A percentile compares a stretch with the other conserved stretches of the same genome.
These are phyloP conservation scores for Allium fistulosum DNA, from an alignment of 106 monocot genomes.

Conservation along the genomic window DNA sequence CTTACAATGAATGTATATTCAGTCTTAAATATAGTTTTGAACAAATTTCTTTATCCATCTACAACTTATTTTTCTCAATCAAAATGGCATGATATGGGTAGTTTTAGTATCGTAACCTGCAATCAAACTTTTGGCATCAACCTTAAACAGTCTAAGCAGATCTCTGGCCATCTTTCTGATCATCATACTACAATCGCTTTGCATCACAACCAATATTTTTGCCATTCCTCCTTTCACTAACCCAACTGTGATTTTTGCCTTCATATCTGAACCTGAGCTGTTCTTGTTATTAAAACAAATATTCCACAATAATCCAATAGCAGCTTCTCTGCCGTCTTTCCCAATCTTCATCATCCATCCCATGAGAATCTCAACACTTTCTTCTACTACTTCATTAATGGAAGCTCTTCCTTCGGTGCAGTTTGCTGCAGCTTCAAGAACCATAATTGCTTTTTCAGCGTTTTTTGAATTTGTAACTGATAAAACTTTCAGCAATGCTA, in stretches of 20 bases:
- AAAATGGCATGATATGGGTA: constrained; percentile 63
- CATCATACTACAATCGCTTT: constrained; percentile 54
- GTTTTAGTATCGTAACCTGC: constrained; percentile 39
- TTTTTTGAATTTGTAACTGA: background rate
- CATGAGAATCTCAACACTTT: constrained; percentile 3
- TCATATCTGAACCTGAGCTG: background rate
- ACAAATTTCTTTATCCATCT: constrained; percentile 4
- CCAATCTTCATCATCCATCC: constrained; percentile 23
- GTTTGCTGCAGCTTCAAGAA: constrained; percentile 41
- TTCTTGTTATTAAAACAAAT: constrained; percentile 25
- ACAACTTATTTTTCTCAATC: background rate
- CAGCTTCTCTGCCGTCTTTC: constrained; percentile 29
- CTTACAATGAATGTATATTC: background rate
- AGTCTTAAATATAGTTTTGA: background rate
- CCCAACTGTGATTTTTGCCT: background rate
- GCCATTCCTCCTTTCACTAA: constrained; percentile 10
- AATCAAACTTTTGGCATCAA: constrained; percentile 23
- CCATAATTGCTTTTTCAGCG: constrained; percentile 29
- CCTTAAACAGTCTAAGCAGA: constrained; percentile 36
- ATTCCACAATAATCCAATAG: constrained; percentile 64
- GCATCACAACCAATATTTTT: constrained; percentile 66
- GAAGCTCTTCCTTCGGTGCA: constrained; percentile 33
- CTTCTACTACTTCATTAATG: constrained; percentile 8
- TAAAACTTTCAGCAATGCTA: background rate
- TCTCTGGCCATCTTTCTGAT: constrained; percentile 55